Base-by-base conservation (phyloP, 2,329 filamentous ascomycete genomes). In the Aspergillus spinulosporus region DNA sequence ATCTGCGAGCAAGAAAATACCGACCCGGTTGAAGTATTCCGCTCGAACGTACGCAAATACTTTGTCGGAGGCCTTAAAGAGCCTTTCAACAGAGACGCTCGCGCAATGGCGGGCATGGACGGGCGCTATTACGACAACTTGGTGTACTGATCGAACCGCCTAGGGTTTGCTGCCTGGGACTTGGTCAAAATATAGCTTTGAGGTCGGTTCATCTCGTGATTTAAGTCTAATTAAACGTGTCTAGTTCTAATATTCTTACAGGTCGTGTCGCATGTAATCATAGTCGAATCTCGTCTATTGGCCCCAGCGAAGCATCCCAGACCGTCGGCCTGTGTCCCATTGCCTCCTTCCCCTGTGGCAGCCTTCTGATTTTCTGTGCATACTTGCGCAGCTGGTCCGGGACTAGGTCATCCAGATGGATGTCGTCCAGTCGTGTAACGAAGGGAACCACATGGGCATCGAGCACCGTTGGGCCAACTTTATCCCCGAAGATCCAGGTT, bases 1-100 rank as follows among this genome's bases (percentile, higher is more conserved):
- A 78, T 79, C 21, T 79, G 77, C 49, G 66, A 72, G 31, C 72
- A 78, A 45, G 77, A 79, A 63, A 72, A 67, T 9, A 76, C 74
- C 0, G 75, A 79, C 54, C 74, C 77, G 0, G 74, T 79, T 3
- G 67, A 76, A 44, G 74, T 79, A 3, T 79, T 79, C 62, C 71
- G 77, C 3, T 59, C 59, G 42, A 78, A 76, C 56, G 77, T 79
- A 11, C 67, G 69, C 54, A 72, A 71, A 29, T 73, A 78, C 60
- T 79, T 78, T 57, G 64, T 66, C 44, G 76, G 77, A 4, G 66
- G 68, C 4, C 65, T 79, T 8, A 75, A 74, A 40, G 77, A 76
- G 2, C 77, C 77, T 0, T 79, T 79, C 45, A 79, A 79, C 52
- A 64, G 68, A 3, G 76, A 78, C 52, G 77, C 75, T 5, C 69